phyloP scores from a whole-genome alignment of 768 basidiomycete species.

The Macrolepiota dolichaula region DNA sequence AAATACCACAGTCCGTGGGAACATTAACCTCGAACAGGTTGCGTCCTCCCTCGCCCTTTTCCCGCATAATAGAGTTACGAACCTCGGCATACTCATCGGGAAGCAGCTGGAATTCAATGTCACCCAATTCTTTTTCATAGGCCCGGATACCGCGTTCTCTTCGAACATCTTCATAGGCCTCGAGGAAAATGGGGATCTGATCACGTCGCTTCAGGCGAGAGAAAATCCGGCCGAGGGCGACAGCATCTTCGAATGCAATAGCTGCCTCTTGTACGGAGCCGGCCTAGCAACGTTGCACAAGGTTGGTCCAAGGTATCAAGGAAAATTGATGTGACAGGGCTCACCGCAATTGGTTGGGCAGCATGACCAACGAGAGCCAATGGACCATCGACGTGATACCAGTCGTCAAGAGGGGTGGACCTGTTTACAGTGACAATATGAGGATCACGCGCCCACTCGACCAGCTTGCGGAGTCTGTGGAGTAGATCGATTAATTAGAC shows the following conservation, averaged over 20 bases:
- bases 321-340: neutral
- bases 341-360: conserved; percentile 9
- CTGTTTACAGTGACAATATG: conserved; percentile 6
- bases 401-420: neutral
- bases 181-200: conserved; percentile 50
- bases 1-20: conserved; percentile 5
- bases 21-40: conserved; percentile 15
- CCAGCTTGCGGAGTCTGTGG: conserved; percentile 4
- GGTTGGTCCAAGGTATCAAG: neutral
- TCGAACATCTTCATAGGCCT: conserved; percentile 55
- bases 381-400: conserved; percentile 8
- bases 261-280: conserved; percentile 10
- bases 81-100: conserved; percentile 36
- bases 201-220: conserved; percentile 43
- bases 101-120: conserved; percentile 42
- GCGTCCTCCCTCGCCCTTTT: conserved; percentile 24
- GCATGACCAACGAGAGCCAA: conserved; percentile 9
- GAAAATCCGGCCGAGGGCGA: conserved; percentile 58
- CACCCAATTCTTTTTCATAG: conserved; percentile 37
- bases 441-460: conserved; percentile 9
- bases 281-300: neutral
- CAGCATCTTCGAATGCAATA: conserved; percentile 60
- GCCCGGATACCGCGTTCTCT: conserved; percentile 42
- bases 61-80: conserved; percentile 39
- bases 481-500: neutral